Evolutionary conservation across 2,329 filamentous ascomycete genomes (phyloP).

Genomic region (Paramyrothecium sp.): DNA sequence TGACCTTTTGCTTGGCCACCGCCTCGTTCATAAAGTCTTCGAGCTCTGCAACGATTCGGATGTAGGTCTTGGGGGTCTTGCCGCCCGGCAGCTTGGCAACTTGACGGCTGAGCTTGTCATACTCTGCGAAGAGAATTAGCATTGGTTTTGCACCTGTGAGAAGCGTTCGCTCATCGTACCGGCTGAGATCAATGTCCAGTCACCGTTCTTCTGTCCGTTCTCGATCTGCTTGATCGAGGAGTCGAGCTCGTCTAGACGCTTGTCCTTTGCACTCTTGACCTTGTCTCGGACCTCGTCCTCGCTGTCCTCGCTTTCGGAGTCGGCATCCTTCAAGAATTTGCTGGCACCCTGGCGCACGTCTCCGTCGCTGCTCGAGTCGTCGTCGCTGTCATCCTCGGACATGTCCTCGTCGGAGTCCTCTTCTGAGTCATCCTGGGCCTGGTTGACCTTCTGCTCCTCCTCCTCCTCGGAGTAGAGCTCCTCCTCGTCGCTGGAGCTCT

Average conservation of each 20-base stretch:
- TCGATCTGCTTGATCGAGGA: conserved; percentile 87
- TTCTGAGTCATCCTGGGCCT: conserved; percentile 28
- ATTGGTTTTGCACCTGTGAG: neutral
- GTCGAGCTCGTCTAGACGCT: conserved; percentile 92
- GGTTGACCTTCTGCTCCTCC: conserved; percentile 47
- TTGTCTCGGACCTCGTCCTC: conserved; percentile 83
- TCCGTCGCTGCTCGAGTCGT: conserved; percentile 2
- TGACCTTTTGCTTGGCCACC: conserved; percentile 92
- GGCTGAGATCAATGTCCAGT: conserved; percentile 90
- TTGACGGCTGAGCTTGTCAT: conserved; percentile 90
- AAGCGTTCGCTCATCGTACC: conserved; percentile 49
- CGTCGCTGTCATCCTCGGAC: conserved; percentile 7
- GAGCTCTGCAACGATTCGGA: conserved; percentile 89
- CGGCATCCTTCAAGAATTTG: conserved; percentile 77
- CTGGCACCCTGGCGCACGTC: conserved; percentile 58
- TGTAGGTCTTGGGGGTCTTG: conserved; percentile 84
- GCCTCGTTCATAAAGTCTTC: conserved; percentile 95
- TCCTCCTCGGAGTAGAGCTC: conserved; percentile 71
- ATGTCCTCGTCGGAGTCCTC: conserved; percentile 37
- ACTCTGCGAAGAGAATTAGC: conserved; percentile 56
- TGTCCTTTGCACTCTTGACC: conserved; percentile 98
- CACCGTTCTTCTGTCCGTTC: conserved; percentile 95
- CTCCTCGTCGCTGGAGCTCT: conserved; percentile 95
- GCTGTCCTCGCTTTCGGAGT: conserved; percentile 77
- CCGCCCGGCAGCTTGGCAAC: conserved; percentile 75